Evolutionary conservation across 305 asterid species (phyloP).

Genomic region (Fraxinus greggii): DNA sequence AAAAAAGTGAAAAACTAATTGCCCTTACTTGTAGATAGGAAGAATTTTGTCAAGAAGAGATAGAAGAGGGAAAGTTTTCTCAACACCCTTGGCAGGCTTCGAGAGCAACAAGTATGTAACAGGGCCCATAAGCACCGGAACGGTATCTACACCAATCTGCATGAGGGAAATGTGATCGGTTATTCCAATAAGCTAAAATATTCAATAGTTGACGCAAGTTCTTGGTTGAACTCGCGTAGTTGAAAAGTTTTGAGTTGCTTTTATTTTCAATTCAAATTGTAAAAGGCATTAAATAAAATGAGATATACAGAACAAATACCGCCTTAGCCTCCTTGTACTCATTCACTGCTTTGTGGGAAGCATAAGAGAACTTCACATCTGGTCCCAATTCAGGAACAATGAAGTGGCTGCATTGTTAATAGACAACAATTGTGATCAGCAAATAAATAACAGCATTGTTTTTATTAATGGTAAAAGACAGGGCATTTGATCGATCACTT

Average conservation of each 20-base stretch:
- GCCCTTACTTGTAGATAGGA: conserved; percentile 69
- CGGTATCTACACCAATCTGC: conserved; percentile 79
- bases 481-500: conserved; percentile 34
- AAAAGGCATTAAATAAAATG: neutral
- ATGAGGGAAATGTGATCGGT: conserved; percentile 16
- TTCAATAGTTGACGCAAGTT: neutral
- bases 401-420: conserved; percentile 39
- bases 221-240: neutral
- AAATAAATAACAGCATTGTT: neutral
- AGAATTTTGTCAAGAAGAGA: conserved; percentile 79
- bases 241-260: neutral
- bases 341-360: conserved; percentile 40
- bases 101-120: conserved; percentile 76
- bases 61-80: conserved; percentile 61
- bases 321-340: conserved; percentile 43
- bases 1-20: neutral
- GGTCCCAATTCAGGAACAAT: conserved; percentile 45
- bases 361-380: conserved; percentile 35
- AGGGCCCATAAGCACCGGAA: conserved; percentile 76
- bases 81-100: conserved; percentile 82
- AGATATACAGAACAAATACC: conserved; percentile 18
- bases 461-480: neutral
- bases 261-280: neutral
- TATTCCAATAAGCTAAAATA: neutral
- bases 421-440: neutral